Conservation (phyloP, 257 asterid species). For the Solanum bulbocastanum region DNA sequence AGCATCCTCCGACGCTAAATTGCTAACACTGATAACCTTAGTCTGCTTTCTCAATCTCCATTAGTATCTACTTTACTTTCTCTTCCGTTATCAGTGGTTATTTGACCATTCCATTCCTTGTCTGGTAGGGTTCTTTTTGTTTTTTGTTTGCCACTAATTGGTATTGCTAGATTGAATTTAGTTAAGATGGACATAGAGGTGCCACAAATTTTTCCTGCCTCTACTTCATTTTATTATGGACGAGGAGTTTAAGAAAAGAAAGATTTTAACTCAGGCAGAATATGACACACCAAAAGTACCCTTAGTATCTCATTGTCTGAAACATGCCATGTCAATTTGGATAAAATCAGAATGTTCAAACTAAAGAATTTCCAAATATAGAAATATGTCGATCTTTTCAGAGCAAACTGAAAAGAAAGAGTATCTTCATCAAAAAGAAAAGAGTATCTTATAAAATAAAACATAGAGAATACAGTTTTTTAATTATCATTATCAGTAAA, state of each 20-base stretch:
- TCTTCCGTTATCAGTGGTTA: neutral
- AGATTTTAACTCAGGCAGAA: neutral
- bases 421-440: neutral
- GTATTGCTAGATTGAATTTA: neutral
- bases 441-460: neutral
- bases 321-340: neutral
- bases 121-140: neutral
- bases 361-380: neutral
- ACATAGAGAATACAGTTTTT: neutral
- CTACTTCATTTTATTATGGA: neutral
- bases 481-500: neutral
- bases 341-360: neutral
- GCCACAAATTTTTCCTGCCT: neutral
- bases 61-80: neutral
- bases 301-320: neutral
- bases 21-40: neutral
- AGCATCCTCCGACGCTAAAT: neutral
- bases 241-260: neutral
- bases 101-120: neutral
- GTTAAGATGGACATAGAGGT: neutral
- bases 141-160: neutral
- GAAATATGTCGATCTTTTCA: neutral
- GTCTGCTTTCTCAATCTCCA: neutral
- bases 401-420: neutral
- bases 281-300: neutral